phyloP scores from a whole-genome alignment of 2,329 filamentous ascomycete species.

The Penicillium sp. region DNA sequence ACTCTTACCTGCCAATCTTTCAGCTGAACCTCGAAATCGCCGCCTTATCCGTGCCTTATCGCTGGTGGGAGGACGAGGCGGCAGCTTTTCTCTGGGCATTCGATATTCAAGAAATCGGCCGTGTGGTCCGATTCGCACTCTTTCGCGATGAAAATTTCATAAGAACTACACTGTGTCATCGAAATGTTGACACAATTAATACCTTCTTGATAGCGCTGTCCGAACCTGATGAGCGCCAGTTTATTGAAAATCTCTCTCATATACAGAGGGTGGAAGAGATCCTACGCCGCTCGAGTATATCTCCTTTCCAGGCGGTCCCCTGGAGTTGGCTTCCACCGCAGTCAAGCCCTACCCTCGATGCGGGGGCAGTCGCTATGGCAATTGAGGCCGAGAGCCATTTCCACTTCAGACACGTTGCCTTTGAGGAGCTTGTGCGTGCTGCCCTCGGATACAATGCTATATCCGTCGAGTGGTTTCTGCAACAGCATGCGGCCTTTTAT shows the following conservation, averaged over 20 bases:
- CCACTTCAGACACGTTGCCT: constrained; percentile 39
- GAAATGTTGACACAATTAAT: constrained; percentile 34
- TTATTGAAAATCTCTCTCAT: constrained; percentile 31
- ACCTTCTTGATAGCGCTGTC: constrained; percentile 31
- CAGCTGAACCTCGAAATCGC: constrained; percentile 30
- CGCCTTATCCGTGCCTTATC: constrained; percentile 32
- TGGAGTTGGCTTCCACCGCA: constrained; percentile 40
- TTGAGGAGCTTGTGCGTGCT: constrained; percentile 41
- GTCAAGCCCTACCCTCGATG: constrained; percentile 18
- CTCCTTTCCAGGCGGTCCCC: constrained; percentile 19
- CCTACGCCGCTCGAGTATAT: constrained; percentile 32
- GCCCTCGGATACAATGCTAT: constrained; percentile 35
- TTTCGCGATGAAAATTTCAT: constrained; percentile 37
- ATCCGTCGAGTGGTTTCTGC: constrained; percentile 39
- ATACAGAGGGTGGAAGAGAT: constrained; percentile 42
- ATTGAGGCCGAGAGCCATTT: constrained; percentile 41
- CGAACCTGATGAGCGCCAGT: constrained; percentile 25
- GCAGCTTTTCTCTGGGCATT: constrained; percentile 39
- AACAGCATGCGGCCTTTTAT: constrained; percentile 38
- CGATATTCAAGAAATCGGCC: constrained; percentile 36
- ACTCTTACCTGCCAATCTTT: constrained; percentile 33
- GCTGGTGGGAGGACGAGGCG: constrained; percentile 44
- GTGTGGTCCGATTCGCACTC: constrained; percentile 38
- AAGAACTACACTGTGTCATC: constrained; percentile 32
- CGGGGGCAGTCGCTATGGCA: constrained; percentile 29